phyloP scores from a whole-genome alignment of 345 rosid species.

The Raphanus raphanistrum region DNA sequence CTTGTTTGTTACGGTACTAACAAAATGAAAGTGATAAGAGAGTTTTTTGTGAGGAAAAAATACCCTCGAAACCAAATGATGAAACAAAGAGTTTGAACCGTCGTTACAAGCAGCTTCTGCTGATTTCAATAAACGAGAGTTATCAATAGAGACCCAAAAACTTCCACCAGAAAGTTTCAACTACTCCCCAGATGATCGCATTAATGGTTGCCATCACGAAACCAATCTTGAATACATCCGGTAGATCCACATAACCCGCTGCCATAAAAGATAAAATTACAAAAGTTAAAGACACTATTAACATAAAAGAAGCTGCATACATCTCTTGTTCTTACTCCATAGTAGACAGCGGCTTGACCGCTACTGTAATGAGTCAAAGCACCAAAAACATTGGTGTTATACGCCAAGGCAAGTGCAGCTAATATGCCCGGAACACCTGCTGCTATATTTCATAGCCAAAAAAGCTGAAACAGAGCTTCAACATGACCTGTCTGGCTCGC shows the following conservation, averaged over 20 bases:
- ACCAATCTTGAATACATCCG: constrained; percentile 84
- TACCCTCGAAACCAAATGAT: constrained; percentile 11
- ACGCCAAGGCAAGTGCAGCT: constrained; percentile 88
- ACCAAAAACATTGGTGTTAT: constrained; percentile 89
- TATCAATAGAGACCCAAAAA: constrained; percentile 86
- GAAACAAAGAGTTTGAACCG: constrained; percentile 24
- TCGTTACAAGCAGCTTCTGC: constrained; percentile 2
- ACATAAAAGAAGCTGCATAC: no score
- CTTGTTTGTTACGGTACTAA: background rate
- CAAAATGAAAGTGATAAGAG: background rate
- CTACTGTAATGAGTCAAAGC: constrained; percentile 97
- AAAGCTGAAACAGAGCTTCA: constrained; percentile 96
- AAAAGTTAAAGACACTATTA: background rate
- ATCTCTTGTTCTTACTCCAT: constrained; percentile 60
- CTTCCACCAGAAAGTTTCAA: constrained; percentile 96
- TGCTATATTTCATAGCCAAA: constrained; percentile 90
- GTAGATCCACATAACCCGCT: constrained; percentile 92
- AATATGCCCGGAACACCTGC: constrained; percentile 82
- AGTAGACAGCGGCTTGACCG: constrained; percentile 97
- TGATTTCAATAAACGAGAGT: background rate
- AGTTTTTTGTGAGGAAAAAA: background rate
- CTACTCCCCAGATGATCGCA: constrained; percentile 78
- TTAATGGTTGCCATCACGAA: constrained; percentile 74
- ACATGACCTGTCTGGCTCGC: constrained; percentile 99
- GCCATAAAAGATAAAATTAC: constrained; percentile 22